These are phyloP conservation scores for Kwoniella newhampshirensis DNA, from an alignment of 768 basidiomycete species.

Conservation along the genomic window DNA sequence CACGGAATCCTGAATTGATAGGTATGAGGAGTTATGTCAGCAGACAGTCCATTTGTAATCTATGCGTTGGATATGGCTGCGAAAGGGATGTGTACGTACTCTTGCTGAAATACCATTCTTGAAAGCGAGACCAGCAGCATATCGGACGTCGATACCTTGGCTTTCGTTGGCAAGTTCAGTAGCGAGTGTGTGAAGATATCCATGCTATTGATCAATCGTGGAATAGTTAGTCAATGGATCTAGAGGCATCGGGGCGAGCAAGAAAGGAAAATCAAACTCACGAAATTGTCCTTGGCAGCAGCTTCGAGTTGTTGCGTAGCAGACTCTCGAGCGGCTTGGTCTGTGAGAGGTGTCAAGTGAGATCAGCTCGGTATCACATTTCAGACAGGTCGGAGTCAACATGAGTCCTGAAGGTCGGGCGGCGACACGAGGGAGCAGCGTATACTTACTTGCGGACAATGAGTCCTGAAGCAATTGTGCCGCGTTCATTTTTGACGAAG, in stretches of 20 bases:
- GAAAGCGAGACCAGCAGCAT: slow-evolving; percentile 93
- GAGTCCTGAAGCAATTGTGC: slow-evolving; percentile 87
- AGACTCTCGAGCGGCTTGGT: slow-evolving; percentile 84
- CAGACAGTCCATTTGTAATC: slow-evolving; percentile 2
- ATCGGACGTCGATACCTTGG: slow-evolving; percentile 71
- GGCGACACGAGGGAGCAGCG: not conserved
- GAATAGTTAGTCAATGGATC: slow-evolving; percentile 15
- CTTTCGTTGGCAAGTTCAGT: slow-evolving; percentile 76
- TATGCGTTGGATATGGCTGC: slow-evolving; percentile 13
- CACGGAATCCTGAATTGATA: slow-evolving; percentile 62
- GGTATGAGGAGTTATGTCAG: slow-evolving; percentile 6
- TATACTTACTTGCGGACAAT: slow-evolving; percentile 74
- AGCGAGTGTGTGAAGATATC: slow-evolving; percentile 89
- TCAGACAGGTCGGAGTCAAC: not conserved
- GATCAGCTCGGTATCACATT: not conserved
- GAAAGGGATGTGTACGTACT: slow-evolving; percentile 56
- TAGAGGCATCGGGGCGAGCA: not conserved
- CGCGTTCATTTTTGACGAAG: slow-evolving; percentile 67
- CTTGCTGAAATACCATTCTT: slow-evolving; percentile 91
- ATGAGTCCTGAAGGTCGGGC: not conserved
- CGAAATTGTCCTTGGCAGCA: slow-evolving; percentile 84
- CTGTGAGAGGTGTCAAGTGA: slow-evolving; percentile 57
- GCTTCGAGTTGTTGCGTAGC: slow-evolving; percentile 85
- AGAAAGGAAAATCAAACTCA: slow-evolving; percentile 56
- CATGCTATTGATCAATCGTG: slow-evolving; percentile 61